A percentile compares a stretch with the other conserved stretches of the same genome.
phyloP scores from a whole-genome alignment of 306 rosid genomes.

The Psophocarpus tetragonolobus region DNA sequence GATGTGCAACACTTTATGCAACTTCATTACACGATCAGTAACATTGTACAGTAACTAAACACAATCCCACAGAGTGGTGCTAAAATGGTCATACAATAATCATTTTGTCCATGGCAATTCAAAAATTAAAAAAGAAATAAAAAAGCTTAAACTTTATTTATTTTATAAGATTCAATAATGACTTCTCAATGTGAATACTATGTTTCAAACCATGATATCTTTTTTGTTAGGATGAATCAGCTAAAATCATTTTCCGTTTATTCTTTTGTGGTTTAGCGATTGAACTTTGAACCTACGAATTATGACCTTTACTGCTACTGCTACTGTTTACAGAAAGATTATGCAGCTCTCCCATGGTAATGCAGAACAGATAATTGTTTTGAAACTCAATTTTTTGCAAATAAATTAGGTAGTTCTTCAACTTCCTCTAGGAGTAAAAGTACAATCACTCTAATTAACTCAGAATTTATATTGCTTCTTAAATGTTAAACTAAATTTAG shows the following conservation, averaged over 20 bases:
- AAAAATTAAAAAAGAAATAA: not conserved
- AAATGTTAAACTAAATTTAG: no score
- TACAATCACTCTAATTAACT: slow-evolving; percentile 2
- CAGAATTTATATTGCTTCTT: slow-evolving; percentile 24
- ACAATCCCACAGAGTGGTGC: not conserved
- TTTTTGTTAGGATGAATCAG: not conserved
- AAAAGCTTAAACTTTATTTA: not conserved
- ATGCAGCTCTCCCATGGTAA: not conserved
- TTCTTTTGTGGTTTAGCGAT: not conserved
- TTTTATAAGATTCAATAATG: slow-evolving; percentile 2
- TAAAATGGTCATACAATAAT: slow-evolving; percentile 16
- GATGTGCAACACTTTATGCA: not conserved
- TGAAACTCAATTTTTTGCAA: slow-evolving; percentile 10
- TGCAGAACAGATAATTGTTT: not conserved
- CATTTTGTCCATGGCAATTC: not conserved
- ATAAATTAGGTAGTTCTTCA: slow-evolving; percentile 19
- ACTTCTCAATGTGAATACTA: not conserved
- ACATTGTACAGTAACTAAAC: slow-evolving; percentile 6
- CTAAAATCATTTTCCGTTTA: not conserved
- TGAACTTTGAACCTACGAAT: slow-evolving; percentile 12
- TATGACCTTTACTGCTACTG: not conserved
- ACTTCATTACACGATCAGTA: slow-evolving; percentile 14
- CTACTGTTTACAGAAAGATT: slow-evolving; percentile 18
- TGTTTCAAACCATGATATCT: slow-evolving; percentile 2
- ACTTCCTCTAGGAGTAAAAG: not conserved